Conservation (phyloP, 2,329 filamentous ascomycete species). For the Epichloe gansuensis region DNA sequence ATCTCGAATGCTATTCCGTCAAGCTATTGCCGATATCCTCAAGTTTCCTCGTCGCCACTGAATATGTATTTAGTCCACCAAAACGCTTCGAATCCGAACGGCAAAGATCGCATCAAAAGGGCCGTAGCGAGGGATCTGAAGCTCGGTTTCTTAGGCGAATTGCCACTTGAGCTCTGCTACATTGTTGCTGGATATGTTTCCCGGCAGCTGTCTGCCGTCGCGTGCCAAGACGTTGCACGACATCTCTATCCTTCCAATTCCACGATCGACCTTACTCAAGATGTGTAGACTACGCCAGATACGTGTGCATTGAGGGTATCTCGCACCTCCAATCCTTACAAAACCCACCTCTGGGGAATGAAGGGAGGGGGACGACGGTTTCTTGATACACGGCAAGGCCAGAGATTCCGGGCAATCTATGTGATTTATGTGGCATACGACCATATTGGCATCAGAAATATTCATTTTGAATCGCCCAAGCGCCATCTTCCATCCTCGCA, state of each 20-base stretch:
- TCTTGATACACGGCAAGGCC: not conserved
- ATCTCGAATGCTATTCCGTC: not conserved
- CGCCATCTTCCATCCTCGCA: not conserved
- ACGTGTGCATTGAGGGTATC: conserved; percentile 2
- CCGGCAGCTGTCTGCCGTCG: conserved; percentile 1
- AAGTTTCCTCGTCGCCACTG: not conserved
- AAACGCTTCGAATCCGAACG: not conserved
- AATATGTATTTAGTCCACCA: not conserved
- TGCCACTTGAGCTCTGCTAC: conserved; percentile 2
- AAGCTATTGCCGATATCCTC: not conserved
- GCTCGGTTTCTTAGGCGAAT: not conserved
- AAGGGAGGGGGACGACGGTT: not conserved
- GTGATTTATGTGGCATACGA: conserved; percentile 1
- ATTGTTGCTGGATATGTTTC: conserved; percentile 1
- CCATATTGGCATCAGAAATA: conserved; percentile 5
- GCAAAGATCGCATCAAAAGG: not conserved
- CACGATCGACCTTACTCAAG: not conserved
- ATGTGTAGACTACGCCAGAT: conserved; percentile 1
- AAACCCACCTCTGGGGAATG: conserved; percentile 1
- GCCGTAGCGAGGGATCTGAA: not conserved
- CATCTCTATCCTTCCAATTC: not conserved
- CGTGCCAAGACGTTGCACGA: not conserved
- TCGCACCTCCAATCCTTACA: conserved; percentile 1
- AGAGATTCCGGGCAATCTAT: not conserved
- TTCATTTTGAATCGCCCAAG: not conserved